Conservation (phyloP, 805 yeast genomes). For the Metschnikowia drakensbergensis region DNA sequence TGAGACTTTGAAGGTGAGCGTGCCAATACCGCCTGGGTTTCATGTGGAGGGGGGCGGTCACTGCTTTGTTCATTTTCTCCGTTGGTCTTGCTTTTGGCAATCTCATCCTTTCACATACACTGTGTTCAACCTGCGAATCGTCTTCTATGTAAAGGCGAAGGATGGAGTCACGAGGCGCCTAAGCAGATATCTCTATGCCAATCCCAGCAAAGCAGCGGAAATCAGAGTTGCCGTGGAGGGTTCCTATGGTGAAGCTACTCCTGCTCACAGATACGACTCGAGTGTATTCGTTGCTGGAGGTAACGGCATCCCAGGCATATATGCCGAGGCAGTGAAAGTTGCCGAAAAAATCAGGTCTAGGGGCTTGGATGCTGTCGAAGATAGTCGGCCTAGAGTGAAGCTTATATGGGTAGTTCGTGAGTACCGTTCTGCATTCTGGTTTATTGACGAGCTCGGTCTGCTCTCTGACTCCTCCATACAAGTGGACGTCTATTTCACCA, state of each 20-base stretch:
- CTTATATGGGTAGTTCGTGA: slow-evolving; percentile 65
- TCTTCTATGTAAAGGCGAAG: slow-evolving; percentile 33
- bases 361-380: background rate
- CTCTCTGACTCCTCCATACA: slow-evolving; percentile 27
- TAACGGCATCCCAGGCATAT: slow-evolving; percentile 42
- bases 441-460: slow-evolving; percentile 39
- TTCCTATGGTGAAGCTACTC: slow-evolving; percentile 34
- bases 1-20: slow-evolving; percentile 47
- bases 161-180: slow-evolving; percentile 29
- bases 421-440: slow-evolving; percentile 47
- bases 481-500: slow-evolving; percentile 17
- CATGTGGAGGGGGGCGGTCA: slow-evolving; percentile 58
- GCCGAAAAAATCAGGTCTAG: background rate
- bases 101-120: slow-evolving; percentile 64
- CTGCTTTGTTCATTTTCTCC: slow-evolving; percentile 52
- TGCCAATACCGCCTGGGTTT: slow-evolving; percentile 54
- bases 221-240: slow-evolving; percentile 38
- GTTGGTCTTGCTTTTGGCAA: slow-evolving; percentile 50
- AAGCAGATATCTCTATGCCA: slow-evolving; percentile 18
- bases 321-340: slow-evolving; percentile 26
- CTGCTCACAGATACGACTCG: slow-evolving; percentile 26
- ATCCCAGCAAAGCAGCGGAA: slow-evolving; percentile 14
- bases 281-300: slow-evolving; percentile 39
- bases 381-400: slow-evolving; percentile 25
- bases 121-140: slow-evolving; percentile 9